These are phyloP conservation scores for Phoenix dactylifera DNA, from an alignment of 176 grass and related monocot genomes.

Conservation along the genomic window DNA sequence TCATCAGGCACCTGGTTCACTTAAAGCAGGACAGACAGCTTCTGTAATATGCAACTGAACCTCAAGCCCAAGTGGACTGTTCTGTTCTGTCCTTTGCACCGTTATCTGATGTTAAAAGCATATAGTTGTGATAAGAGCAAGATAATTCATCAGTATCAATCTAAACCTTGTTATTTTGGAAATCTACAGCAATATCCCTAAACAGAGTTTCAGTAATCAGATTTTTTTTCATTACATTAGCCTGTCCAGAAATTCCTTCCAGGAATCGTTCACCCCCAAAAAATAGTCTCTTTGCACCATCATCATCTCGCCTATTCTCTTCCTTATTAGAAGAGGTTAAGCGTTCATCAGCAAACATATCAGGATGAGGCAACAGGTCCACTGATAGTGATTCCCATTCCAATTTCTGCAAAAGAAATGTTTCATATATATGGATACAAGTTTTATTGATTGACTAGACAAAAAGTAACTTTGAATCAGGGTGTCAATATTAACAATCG, in stretches of 20 bases:
- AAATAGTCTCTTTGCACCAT: constrained; percentile 86
- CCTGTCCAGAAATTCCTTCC: constrained; percentile 98
- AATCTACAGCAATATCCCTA: too few species aligned
- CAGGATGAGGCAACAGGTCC: constrained; percentile 95
- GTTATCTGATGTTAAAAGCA: constrained; percentile 64
- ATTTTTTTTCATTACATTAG: constrained; percentile 63
- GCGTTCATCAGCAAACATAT: constrained; percentile 87
- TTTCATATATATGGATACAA: too few species aligned
- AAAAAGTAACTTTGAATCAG: too few species aligned
- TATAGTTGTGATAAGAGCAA: too few species aligned
- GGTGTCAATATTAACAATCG: too few species aligned
- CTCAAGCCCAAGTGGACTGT: constrained; percentile 87
- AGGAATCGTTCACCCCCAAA: constrained; percentile 97
- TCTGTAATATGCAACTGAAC: constrained; percentile 93
- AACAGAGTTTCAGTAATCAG: neutral
- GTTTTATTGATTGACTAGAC: too few species aligned
- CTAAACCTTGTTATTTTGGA: too few species aligned
- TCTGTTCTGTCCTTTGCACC: constrained; percentile 75
- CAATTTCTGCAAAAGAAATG: constrained; percentile 62
- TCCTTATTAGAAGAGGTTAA: constrained; percentile 55
- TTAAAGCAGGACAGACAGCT: constrained; percentile 95
- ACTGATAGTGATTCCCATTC: constrained; percentile 92
- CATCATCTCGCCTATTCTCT: constrained; percentile 64
- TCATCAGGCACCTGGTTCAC: constrained; percentile 75
- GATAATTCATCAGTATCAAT: too few species aligned